phyloP scores from a whole-genome alignment of 805 yeast species.

The Ogataea trehaloabstinens region DNA sequence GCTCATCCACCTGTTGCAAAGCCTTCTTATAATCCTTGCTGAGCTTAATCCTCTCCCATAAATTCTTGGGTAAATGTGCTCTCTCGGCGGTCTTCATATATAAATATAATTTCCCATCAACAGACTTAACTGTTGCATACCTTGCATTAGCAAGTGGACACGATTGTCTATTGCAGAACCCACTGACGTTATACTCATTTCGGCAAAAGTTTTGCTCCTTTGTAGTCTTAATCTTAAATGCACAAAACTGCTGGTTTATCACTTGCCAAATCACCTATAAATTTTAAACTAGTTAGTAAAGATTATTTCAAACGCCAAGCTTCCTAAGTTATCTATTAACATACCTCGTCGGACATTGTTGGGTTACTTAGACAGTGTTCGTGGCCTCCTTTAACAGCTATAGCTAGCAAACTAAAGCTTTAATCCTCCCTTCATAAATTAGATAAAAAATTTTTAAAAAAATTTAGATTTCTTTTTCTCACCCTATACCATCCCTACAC shows the following conservation, averaged over 20 bases:
- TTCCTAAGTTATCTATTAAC: too few species aligned
- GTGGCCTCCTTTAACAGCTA: too few species aligned
- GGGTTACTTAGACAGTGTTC: too few species aligned
- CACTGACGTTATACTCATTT: constrained; percentile 94
- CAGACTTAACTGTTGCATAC: constrained; percentile 81
- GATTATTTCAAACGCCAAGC: too few species aligned
- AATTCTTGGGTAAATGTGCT: constrained; percentile 88
- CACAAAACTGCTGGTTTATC: constrained; percentile 91
- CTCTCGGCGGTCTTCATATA: constrained; percentile 98
- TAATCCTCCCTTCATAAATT: too few species aligned
- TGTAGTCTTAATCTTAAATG: constrained; percentile 86
- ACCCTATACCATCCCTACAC: too few species aligned
- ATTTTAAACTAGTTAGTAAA: too few species aligned
- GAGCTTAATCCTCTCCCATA: constrained; percentile 93
- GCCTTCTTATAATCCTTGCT: constrained; percentile 89
- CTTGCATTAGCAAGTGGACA: constrained; percentile 95
- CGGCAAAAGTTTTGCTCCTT: constrained; percentile 91
- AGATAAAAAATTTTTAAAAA: too few species aligned
- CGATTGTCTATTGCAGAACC: constrained; percentile 87
- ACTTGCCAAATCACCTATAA: constrained; percentile 98
- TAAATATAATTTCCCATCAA: constrained; percentile 74
- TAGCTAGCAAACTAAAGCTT: too few species aligned
- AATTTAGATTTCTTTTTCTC: too few species aligned
- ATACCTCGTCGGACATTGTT: constrained; percentile 30
- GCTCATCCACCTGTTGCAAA: constrained; percentile 81